Evolutionary conservation across 2,329 filamentous ascomycete genomes (phyloP), one percentile per base, ranked within the genome.

Genomic region (Fusarium clavum): DNA sequence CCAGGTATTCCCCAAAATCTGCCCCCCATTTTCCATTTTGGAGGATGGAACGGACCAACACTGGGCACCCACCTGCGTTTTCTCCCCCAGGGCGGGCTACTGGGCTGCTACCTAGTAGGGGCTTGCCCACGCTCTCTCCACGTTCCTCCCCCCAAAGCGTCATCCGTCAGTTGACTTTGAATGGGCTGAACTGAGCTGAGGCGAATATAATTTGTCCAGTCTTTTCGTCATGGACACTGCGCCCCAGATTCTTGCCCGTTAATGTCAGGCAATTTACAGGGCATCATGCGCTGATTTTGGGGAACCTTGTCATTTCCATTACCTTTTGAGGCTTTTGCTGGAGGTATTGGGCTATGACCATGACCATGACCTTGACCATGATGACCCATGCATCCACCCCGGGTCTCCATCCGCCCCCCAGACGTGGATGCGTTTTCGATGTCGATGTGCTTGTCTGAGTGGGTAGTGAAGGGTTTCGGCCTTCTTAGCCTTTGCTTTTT

Each of bases 251-350:
- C 32, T 16, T 27, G 10, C 24, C 48, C 30, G 32, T 52, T 62
- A 46, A 65, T 27, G 67, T 75, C 73, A 75, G 73, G 73, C 69
- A 72, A 73, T 72, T 38, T 40, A 38, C 54, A 68, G 64, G 71
- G 49, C 49, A 52, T 41, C 49, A 71, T 75, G 73, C 69, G 71
- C 71, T 73, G 71, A 71, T 73, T 71, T 64, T 66, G 61, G 55
- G 47, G 55, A 48, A 32, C 55, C 57, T 30, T 59, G 60, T 57
- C 53, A 61, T 20, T 32, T 48, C 11, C 30, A 27, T 49, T 11
- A 32, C 41, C 32, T 44, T 24, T 44, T 44, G 41, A 44, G 41
- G 41, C 41, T 44, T 44, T 44, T 44, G 41, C 22, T 24, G 22
- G 34, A 38, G 18, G 20, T 34, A 51, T 22, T 24, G 22, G 32